phyloP scores from a whole-genome alignment of 495 filamentous ascomycete genomes.

The Tuber microsphaerosporum region DNA sequence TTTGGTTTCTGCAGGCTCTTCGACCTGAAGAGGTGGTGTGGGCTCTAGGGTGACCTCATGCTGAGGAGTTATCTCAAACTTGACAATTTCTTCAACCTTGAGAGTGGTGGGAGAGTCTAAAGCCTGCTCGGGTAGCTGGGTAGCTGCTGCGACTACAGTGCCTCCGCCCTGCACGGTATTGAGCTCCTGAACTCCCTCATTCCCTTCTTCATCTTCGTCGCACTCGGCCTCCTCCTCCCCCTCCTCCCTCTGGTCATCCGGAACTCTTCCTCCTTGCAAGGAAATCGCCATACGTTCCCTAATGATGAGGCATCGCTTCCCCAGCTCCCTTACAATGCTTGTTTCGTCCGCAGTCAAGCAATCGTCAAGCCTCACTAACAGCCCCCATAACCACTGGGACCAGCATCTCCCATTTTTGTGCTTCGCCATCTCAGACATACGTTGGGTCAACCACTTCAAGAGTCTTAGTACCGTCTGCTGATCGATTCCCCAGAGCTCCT shows the following conservation, averaged over 20 bases:
- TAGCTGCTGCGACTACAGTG: neutral
- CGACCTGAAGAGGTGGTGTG: neutral
- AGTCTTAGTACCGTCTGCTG: conserved; percentile 18
- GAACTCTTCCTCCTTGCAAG: conserved; percentile 14
- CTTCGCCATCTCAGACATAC: conserved; percentile 4
- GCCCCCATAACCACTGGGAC: conserved; percentile 46
- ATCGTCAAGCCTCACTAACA: conserved; percentile 45
- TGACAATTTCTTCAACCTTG: neutral
- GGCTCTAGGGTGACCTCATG: neutral
- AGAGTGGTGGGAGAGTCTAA: neutral
- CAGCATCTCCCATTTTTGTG: conserved; percentile 24
- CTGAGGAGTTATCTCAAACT: neutral
- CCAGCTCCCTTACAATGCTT: conserved; percentile 38
- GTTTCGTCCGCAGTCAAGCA: conserved; percentile 44
- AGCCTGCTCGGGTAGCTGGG: neutral
- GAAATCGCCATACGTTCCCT: conserved; percentile 16
- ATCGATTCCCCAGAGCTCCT: conserved; percentile 21
- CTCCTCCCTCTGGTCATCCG: conserved; percentile 3
- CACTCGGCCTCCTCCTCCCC: conserved; percentile 9
- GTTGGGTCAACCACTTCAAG: conserved; percentile 8
- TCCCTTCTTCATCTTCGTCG: conserved; percentile 5
- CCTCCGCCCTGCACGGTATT: neutral
- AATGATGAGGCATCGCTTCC: conserved; percentile 27
- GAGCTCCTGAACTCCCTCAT: neutral
- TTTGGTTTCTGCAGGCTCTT: neutral